Base-by-base conservation (phyloP, 768 basidiomycete genomes). In the Phanerochaete carnosa region DNA sequence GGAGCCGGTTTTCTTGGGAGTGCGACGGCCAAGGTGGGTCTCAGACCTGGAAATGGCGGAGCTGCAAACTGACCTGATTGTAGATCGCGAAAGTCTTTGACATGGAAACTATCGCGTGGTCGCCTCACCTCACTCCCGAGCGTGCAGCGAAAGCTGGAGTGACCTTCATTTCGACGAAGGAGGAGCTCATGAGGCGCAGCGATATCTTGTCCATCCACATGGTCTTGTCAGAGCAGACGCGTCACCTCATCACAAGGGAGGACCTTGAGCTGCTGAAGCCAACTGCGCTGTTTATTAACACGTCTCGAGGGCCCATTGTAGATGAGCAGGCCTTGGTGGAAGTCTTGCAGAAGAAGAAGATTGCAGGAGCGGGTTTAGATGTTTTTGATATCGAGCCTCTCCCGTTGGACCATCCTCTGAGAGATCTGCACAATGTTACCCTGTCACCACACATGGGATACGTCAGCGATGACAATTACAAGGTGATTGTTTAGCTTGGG, bases 301-400 rank as follows among this genome's bases (percentile, higher is more conserved):
- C 88, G 0, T 83, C 83, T 2, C 72, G 88, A 57, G 88, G 89
- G 0, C 85, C 85, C 2, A 68, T 90, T 22, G 80, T 90, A 4
- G 82, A 89, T 57, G 87, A 88, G 64, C 63, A 54, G 0, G 87
- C 81, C 0, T 67, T 90, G 33, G 60, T 88, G 9, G 70, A 82
- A 3, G 76, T 75, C 2, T 67, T 88, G 60, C 69, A 76, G 58
- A 67, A 78, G 33, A 76, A 75, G 43, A 73, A 62, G 46, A 85
- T 89, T 35, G 78, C 79, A 2, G 87, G 85, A 0, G 87, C 82
- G 0, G 87, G 83, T 0, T 68, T 89, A 56, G 87, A 89, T 69
- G 88, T 89, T 1, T 89, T 81, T 66, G 86, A 87, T 49, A 66
- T 79, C 35, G 86, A 90, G 65, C 88, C 87, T n/a, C 70, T 87